A percentile compares a stretch with the other conserved stretches of the same genome.
phyloP scores from a whole-genome alignment of 306 rosid species.

The Vicia villosa region DNA sequence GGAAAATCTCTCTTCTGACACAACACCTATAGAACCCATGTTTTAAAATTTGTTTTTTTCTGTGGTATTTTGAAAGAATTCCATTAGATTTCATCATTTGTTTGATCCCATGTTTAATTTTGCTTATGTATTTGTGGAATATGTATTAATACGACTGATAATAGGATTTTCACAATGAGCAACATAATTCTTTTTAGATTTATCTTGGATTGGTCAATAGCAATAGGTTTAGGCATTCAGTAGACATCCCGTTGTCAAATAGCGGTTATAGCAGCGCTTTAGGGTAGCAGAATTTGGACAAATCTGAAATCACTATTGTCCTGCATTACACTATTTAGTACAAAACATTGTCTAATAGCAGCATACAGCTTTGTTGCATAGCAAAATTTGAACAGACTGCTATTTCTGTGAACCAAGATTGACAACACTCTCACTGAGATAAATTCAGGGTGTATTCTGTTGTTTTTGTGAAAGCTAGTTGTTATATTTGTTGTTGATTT shows the following conservation, averaged over 20 bases:
- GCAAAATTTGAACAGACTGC: neutral
- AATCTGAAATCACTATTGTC: neutral
- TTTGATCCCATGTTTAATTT: neutral
- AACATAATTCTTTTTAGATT: slow-evolving; percentile 7
- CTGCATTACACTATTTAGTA: neutral
- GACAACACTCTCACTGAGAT: slow-evolving; percentile 9
- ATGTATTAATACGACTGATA: slow-evolving; percentile 14
- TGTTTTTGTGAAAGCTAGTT: slow-evolving; percentile 18
- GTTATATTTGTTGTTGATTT: slow-evolving; percentile 26
- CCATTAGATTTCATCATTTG: slow-evolving; percentile 18
- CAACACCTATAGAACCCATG: neutral
- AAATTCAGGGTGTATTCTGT: slow-evolving; percentile 15
- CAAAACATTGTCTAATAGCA: neutral
- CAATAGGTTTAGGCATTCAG: slow-evolving; percentile 24
- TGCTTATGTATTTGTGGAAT: neutral
- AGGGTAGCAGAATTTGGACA: neutral
- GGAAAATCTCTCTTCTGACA: slow-evolving; percentile 10
- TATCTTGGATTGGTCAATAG: slow-evolving; percentile 34
- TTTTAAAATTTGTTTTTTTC: slow-evolving; percentile 16
- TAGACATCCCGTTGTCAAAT: neutral
- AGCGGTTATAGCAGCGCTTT: neutral
- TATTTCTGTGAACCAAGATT: neutral
- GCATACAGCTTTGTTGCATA: neutral
- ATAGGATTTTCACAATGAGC: slow-evolving; percentile 17
- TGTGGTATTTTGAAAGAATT: slow-evolving; percentile 13